These are phyloP conservation scores for Podospora australis DNA, from an alignment of 495 filamentous ascomycete species.

Conservation along the genomic window DNA sequence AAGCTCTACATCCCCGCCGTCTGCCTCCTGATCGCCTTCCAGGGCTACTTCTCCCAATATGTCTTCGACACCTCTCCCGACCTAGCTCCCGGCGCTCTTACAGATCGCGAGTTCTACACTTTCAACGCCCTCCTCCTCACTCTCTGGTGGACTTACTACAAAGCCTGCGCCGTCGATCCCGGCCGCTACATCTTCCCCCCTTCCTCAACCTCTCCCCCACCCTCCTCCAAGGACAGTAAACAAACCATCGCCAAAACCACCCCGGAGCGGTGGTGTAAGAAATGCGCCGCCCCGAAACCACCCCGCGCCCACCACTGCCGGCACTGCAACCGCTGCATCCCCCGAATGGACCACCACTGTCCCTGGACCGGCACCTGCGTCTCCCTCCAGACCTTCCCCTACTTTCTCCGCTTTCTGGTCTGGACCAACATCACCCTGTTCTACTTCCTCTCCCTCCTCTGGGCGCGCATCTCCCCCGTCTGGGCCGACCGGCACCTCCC, in stretches of 20 bases:
- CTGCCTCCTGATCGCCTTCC: conserved; percentile 62
- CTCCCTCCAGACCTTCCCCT: conserved; percentile 79
- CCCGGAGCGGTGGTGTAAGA: conserved; percentile 68
- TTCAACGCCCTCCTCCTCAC: conserved; percentile 70
- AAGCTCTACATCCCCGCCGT: conserved; percentile 62
- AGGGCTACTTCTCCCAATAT: conserved; percentile 77
- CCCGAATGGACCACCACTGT: conserved; percentile 98
- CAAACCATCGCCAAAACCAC: neutral
- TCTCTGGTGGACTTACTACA: conserved; percentile 74
- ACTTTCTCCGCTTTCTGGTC: conserved; percentile 83
- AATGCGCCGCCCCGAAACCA: conserved; percentile 76
- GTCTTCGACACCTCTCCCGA: conserved; percentile 57
- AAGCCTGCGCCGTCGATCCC: conserved; percentile 70
- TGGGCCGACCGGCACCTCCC: conserved; percentile 64
- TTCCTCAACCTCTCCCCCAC: conserved; percentile 11
- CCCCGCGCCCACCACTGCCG: conserved; percentile 90
- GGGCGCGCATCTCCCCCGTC: conserved; percentile 51
- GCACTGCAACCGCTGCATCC: conserved; percentile 80
- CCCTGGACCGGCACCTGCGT: conserved; percentile 95
- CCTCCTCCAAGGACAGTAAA: neutral
- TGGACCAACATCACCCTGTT: conserved; percentile 67
- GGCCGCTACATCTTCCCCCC: conserved; percentile 49
- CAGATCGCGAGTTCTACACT: conserved; percentile 49
- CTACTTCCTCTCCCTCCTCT: conserved; percentile 53
- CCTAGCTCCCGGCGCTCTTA: conserved; percentile 63